Base-by-base conservation (phyloP, 495 filamentous ascomycete species). In the Hypoxylon fragiforme region DNA sequence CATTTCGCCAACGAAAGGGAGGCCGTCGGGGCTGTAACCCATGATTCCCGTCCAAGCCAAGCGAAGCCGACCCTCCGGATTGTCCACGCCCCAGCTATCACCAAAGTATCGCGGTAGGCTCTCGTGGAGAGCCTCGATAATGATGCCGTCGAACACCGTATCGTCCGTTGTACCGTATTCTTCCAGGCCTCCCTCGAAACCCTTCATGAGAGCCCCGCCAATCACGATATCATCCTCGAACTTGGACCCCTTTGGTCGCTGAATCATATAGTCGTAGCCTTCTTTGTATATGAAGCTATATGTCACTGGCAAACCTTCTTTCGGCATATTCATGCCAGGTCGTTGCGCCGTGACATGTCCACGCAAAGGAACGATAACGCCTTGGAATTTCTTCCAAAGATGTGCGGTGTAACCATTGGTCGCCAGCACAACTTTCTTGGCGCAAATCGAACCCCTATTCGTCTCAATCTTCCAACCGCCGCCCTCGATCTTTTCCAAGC, bases 401-500 rank as follows among this genome's bases (percentile, higher is more conserved):
- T 70, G 72, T 1, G 83, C 79, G 1, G 85, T 83, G 59, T 89
- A 90, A 16, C 83, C 88, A 49, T 91, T 91, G 22, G 85, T 90
- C 19, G 87, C 88, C 39, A 89, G 64, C 7, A 90, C 73, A 2
- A 90, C 73, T 36, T 75, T 78, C 18, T 53, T 53, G 0, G 86
- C 75, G 6, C 31, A 62, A n/a, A 88, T 79, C 3, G 32, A 65
- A 12, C 84, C 85, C 18, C 82, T 71, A 11, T 66, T 46, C 2
- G 86, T 89, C 19, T 77, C 38, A 0, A 89, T 65, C 8, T 51
- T 61, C 70, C 81, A 83, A 0, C 61, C 48, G 9, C 60, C 70
- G 18, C 54, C 52, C 21, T 59, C 50, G 4, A 65, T 36, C 38
- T 62, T 59, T 11, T 62, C 57, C 1, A 85, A 59, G 4, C 66